phyloP scores from a whole-genome alignment of 495 filamentous ascomycete species.

The Rusavskia elegans region DNA sequence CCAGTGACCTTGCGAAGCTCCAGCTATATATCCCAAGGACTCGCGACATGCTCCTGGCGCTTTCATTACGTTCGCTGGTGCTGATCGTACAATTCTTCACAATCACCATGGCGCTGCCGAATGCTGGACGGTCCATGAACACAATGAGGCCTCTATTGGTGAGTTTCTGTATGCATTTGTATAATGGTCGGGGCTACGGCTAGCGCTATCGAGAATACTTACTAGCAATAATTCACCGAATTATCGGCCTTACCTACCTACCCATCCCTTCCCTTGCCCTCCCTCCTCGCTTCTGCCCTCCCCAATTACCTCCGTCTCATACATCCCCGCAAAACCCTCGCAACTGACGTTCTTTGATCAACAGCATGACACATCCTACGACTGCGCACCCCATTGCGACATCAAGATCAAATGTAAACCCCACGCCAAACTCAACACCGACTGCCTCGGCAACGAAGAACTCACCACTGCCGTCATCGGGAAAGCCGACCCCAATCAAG shows the following conservation, averaged over 20 bases:
- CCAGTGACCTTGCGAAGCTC: not conserved
- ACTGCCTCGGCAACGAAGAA: not conserved
- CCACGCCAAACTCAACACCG: not conserved
- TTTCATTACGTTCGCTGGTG: not conserved
- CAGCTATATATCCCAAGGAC: not conserved
- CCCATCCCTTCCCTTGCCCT: not conserved
- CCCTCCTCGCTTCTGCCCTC: not conserved
- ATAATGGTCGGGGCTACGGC: not conserved
- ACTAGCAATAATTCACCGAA: too few relatives aligned
- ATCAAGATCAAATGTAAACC: not conserved
- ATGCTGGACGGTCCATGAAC: not conserved
- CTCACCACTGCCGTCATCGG: not conserved
- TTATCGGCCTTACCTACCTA: not conserved
- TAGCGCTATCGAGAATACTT: too few relatives aligned
- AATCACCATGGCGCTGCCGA: not conserved
- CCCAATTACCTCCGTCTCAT: not conserved
- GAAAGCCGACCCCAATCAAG: too few relatives aligned
- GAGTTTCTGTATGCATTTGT: not conserved
- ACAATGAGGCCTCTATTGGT: not conserved
- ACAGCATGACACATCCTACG: not conserved
- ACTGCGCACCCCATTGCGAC: not conserved
- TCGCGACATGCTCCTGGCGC: not conserved
- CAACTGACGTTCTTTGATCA: not conserved
- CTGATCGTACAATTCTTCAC: not conserved
- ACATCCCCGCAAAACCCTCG: not conserved